phyloP scores from a whole-genome alignment of 805 yeast genomes.

The Zygoascus ofunaensis region DNA sequence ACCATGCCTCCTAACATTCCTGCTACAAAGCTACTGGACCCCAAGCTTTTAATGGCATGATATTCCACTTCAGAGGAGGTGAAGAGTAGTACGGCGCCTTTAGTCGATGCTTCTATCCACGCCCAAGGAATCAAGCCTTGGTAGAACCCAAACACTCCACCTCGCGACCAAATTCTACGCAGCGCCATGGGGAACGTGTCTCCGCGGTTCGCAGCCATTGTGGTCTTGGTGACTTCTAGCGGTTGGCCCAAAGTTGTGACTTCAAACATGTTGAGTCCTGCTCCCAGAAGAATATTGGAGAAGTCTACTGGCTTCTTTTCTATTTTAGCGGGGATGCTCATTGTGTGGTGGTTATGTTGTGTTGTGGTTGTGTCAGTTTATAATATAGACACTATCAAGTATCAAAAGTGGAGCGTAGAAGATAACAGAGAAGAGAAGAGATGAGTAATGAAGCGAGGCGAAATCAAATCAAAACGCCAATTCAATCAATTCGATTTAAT shows the following conservation, averaged over 20 bases:
- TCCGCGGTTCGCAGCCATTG: slow-evolving; percentile 94
- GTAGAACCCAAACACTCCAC: slow-evolving; percentile 86
- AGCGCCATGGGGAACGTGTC: slow-evolving; percentile 60
- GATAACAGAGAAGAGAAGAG: too few relatives aligned
- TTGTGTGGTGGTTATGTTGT: too few relatives aligned
- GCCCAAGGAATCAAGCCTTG: slow-evolving; percentile 99
- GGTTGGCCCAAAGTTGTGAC: slow-evolving; percentile 96
- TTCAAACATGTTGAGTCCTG: slow-evolving; percentile 85
- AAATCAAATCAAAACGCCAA: too few relatives aligned
- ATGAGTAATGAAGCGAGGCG: too few relatives aligned
- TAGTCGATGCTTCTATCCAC: slow-evolving; percentile 98
- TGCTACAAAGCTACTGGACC: slow-evolving; percentile 57
- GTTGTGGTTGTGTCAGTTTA: too few relatives aligned
- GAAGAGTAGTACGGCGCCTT: slow-evolving; percentile 90
- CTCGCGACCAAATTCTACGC: slow-evolving; percentile 79
- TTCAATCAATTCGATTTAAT: too few relatives aligned
- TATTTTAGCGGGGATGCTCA: slow-evolving; percentile 24
- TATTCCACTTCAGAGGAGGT: slow-evolving; percentile 91
- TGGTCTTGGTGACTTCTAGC: slow-evolving; percentile 88
- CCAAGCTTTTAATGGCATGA: slow-evolving; percentile 47
- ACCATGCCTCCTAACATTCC: slow-evolving; percentile 95
- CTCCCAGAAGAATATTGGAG: slow-evolving; percentile 86
- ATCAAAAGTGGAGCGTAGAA: too few relatives aligned
- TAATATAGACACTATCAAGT: too few relatives aligned
- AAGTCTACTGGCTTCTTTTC: slow-evolving; percentile 81